Conservation (phyloP, 345 rosid species). For the Acer campestre region DNA sequence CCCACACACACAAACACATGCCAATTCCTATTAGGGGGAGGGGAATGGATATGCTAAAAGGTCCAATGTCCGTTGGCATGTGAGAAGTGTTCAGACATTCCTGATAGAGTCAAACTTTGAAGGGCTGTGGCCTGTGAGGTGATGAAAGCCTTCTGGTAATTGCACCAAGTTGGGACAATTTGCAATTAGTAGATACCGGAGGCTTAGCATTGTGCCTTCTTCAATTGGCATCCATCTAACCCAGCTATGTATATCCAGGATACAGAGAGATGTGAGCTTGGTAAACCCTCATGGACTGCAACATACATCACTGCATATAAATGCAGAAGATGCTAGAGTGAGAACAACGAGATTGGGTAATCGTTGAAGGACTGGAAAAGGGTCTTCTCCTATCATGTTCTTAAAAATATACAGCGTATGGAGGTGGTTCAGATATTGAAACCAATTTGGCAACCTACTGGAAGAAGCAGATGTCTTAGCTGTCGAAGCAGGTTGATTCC, state of each 20-base stretch:
- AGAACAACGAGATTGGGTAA: neutral
- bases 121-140: neutral
- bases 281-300: neutral
- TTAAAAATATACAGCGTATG: neutral
- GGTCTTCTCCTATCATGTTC: neutral
- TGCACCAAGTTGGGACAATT: neutral
- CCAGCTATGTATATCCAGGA: neutral
- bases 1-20: neutral
- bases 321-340: neutral
- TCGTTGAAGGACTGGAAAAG: neutral
- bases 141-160: conserved; percentile 2
- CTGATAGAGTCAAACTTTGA: neutral
- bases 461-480: neutral
- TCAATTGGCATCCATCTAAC: neutral
- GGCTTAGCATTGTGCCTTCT: neutral
- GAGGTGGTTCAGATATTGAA: neutral
- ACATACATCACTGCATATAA: neutral
- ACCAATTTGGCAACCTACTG: neutral
- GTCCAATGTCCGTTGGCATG: neutral
- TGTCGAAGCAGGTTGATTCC: conserved; percentile 9
- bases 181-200: neutral
- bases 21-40: neutral
- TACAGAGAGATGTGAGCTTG: neutral
- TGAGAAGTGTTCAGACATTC: conserved; percentile 1
- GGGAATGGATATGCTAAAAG: neutral